Evolutionary conservation across 192 early-diverging fungal species (phyloP).

Genomic region (Podila minutissima): DNA sequence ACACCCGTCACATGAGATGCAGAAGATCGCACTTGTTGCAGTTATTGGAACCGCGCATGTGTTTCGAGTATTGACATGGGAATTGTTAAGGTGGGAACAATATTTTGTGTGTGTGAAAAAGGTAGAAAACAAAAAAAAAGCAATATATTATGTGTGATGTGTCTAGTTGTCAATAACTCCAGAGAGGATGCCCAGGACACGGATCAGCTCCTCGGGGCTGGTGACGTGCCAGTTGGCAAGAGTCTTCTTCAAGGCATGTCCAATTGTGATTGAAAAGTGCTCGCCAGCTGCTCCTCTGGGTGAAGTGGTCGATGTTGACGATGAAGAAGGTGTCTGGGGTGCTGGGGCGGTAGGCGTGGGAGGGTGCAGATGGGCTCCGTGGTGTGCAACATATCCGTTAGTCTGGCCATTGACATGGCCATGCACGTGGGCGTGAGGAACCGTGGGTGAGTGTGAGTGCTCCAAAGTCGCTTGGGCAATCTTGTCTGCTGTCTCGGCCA

Average conservation of each 20-base stretch:
- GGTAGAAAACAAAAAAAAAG: neutral
- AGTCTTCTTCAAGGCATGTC: conserved; percentile 88
- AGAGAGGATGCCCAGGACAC: conserved; percentile 35
- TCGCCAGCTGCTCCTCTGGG: neutral
- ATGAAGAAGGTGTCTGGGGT: neutral
- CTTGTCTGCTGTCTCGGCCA: conserved; percentile 40
- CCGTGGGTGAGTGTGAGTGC: conserved; percentile 11
- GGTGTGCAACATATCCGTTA: neutral
- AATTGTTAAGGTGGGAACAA: too few relatives aligned
- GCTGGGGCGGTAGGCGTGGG: neutral
- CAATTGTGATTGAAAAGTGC: conserved; percentile 72
- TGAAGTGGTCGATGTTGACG: neutral
- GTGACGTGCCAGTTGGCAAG: conserved; percentile 86
- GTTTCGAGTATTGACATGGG: neutral
- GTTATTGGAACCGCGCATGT: neutral
- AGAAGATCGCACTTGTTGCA: neutral
- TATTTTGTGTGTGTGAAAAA: too few relatives aligned
- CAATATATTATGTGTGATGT: neutral
- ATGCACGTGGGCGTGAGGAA: neutral
- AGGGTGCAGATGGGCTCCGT: neutral
- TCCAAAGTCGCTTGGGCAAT: conserved; percentile 19
- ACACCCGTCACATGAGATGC: neutral
- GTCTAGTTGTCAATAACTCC: conserved; percentile 22
- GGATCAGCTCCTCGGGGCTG: conserved; percentile 72
- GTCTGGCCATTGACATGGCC: neutral